Conservation (phyloP, 768 basidiomycete genomes). For the Rhizopogon rudus region DNA sequence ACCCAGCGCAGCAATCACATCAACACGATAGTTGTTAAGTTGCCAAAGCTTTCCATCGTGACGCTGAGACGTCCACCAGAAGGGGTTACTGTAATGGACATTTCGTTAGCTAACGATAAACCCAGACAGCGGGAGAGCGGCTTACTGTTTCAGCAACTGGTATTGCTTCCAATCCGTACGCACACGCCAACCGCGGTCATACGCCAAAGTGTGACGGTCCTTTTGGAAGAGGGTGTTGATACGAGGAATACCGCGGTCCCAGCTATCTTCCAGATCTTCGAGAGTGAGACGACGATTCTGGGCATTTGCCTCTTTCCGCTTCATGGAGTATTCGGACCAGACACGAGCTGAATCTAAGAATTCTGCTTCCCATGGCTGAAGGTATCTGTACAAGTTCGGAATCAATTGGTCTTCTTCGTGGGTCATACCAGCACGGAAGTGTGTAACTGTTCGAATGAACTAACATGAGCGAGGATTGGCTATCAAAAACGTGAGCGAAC, state of each 20-base stretch:
- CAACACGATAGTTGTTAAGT: conserved; percentile 96
- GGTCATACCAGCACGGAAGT: conserved; percentile 99
- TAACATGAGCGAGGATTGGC: neutral
- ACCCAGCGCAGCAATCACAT: conserved; percentile 96
- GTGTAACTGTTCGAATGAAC: conserved; percentile 57
- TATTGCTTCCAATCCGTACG: conserved; percentile 98
- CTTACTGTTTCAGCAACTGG: conserved; percentile 85
- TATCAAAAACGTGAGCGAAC: conserved; percentile 8
- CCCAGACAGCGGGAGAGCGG: conserved; percentile 5
- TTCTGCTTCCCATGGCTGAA: conserved; percentile 97
- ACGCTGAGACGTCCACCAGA: conserved; percentile 99
- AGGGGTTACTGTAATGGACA: conserved; percentile 66
- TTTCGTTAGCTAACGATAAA: conserved; percentile 8
- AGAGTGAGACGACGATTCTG: conserved; percentile 95
- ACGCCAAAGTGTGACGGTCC: conserved; percentile 96
- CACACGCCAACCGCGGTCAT: conserved; percentile 98
- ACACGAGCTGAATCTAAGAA: conserved; percentile 98
- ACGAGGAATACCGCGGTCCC: conserved; percentile 97
- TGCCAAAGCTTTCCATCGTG: conserved; percentile 98
- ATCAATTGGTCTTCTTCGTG: conserved; percentile 94
- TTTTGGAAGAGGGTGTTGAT: conserved; percentile 99
- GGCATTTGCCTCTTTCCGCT: conserved; percentile 98
- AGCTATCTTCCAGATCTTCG: conserved; percentile 97
- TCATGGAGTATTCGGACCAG: conserved; percentile 99
- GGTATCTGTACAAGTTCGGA: conserved; percentile 94